Evolutionary conservation across 169 alveolate genomes (phyloP).

Genomic region (Plasmodium berghei): DNA sequence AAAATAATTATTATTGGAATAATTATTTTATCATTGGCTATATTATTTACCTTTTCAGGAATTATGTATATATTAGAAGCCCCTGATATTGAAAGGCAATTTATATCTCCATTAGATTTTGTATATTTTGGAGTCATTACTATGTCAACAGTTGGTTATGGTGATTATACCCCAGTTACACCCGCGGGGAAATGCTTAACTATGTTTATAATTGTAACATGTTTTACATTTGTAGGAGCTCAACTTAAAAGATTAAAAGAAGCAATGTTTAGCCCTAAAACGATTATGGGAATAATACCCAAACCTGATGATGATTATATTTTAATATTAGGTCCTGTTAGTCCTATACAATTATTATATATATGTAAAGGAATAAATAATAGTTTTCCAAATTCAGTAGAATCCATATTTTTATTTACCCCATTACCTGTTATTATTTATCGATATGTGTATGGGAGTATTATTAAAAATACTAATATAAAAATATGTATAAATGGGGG

Average conservation of each 20-base stretch:
- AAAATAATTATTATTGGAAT: conserved; percentile 84
- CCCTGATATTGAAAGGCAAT: conserved; percentile 77
- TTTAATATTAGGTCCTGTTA: conserved; percentile 83
- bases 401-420: conserved; percentile 81
- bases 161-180: conserved; percentile 85
- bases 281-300: conserved; percentile 78
- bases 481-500: conserved; percentile 86
- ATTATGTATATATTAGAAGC: conserved; percentile 85
- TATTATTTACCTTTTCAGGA: conserved; percentile 85
- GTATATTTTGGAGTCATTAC: conserved; percentile 86
- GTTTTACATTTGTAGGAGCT: conserved; percentile 84
- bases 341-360: conserved; percentile 81
- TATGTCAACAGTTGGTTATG: conserved; percentile 88
- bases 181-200: conserved; percentile 78
- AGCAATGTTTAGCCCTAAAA: conserved; percentile 76
- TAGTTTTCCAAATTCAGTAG: conserved; percentile 81
- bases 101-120: conserved; percentile 82
- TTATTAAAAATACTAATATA: conserved; percentile 82
- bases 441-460: conserved; percentile 81
- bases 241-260: conserved; percentile 85
- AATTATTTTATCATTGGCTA: conserved; percentile 80
- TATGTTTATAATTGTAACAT: conserved; percentile 79
- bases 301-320: conserved; percentile 80
- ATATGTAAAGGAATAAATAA: conserved; percentile 80
- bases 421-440: conserved; percentile 83